Evolutionary conservation across 768 basidiomycete genomes (phyloP).

Genomic region (Epithele typhae): DNA sequence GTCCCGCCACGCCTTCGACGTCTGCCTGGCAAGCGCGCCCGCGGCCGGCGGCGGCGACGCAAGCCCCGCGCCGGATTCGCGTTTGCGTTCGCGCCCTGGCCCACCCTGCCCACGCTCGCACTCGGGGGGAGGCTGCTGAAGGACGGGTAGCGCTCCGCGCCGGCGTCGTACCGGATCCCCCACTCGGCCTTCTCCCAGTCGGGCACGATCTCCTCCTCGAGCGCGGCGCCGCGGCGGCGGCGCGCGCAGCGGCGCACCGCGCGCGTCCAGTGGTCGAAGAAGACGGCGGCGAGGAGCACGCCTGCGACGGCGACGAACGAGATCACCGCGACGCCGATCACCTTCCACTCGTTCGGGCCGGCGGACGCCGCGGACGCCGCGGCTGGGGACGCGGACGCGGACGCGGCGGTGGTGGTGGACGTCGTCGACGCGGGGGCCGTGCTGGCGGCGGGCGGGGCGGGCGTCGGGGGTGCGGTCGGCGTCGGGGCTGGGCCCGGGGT

Average conservation of each 20-base stretch:
- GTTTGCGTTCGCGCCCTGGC: too few species aligned
- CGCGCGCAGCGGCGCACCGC: conserved; percentile 50
- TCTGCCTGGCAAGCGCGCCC: too few species aligned
- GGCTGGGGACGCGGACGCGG: neutral
- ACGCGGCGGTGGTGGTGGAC: neutral
- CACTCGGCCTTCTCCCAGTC: conserved; percentile 63
- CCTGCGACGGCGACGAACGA: conserved; percentile 55
- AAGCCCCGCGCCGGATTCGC: too few species aligned
- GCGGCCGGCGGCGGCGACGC: too few species aligned
- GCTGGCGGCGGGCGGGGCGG: neutral
- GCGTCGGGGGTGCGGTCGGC: neutral
- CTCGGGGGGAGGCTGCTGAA: conserved; percentile 18
- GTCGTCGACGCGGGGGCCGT: neutral
- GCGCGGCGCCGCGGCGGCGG: conserved; percentile 27
- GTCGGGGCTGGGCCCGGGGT: neutral
- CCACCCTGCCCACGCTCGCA: conserved; percentile 6
- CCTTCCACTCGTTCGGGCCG: conserved; percentile 58
- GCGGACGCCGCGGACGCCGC: neutral
- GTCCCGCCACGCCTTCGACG: too few species aligned
- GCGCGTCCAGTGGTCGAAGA: conserved; percentile 70
- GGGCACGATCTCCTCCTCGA: conserved; percentile 53
- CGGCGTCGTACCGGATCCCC: conserved; percentile 36
- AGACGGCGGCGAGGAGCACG: conserved; percentile 52
- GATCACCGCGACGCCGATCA: conserved; percentile 64
- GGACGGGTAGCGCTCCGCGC: conserved; percentile 27